A percentile compares a stretch with the other conserved stretches of the same genome.
These are phyloP conservation scores for Mycena amicta DNA, from an alignment of 768 basidiomycete species.

Conservation along the genomic window DNA sequence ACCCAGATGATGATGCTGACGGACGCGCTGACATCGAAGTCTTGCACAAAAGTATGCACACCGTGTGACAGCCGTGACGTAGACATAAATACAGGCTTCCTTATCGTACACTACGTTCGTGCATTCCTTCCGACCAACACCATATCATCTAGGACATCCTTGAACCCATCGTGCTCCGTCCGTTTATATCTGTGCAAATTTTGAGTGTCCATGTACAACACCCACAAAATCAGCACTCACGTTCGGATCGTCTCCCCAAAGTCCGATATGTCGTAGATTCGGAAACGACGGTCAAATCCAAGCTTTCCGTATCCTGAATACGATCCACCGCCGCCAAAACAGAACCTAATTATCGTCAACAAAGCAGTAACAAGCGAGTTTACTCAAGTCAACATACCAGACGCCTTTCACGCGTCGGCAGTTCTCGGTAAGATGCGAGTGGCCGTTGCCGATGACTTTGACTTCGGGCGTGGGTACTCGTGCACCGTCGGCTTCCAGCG, in stretches of 20 bases:
- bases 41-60: neutral
- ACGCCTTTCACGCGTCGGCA: slow-evolving; percentile 83
- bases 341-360: slow-evolving; percentile 5
- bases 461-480: slow-evolving; percentile 63
- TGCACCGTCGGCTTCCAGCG: slow-evolving; percentile 69
- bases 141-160: slow-evolving; percentile 63
- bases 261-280: slow-evolving; percentile 84
- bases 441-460: slow-evolving; percentile 89
- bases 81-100: neutral
- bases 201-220: neutral
- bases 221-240: slow-evolving; percentile 16
- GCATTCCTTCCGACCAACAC: slow-evolving; percentile 59
- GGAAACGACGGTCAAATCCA: slow-evolving; percentile 90
- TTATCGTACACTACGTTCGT: slow-evolving; percentile 18
- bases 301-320: slow-evolving; percentile 82
- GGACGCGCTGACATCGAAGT: slow-evolving; percentile 7
- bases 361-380: neutral
- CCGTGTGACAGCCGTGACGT: neutral
- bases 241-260: slow-evolving; percentile 93
- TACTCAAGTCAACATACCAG: slow-evolving; percentile 72
- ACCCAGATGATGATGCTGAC: slow-evolving; percentile 9
- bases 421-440: slow-evolving; percentile 89
- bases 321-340: slow-evolving; percentile 38
- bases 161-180: slow-evolving; percentile 57
- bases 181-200: slow-evolving; percentile 56